phyloP scores from a whole-genome alignment of 2,329 filamentous ascomycete genomes.

The Moelleriella libera region DNA sequence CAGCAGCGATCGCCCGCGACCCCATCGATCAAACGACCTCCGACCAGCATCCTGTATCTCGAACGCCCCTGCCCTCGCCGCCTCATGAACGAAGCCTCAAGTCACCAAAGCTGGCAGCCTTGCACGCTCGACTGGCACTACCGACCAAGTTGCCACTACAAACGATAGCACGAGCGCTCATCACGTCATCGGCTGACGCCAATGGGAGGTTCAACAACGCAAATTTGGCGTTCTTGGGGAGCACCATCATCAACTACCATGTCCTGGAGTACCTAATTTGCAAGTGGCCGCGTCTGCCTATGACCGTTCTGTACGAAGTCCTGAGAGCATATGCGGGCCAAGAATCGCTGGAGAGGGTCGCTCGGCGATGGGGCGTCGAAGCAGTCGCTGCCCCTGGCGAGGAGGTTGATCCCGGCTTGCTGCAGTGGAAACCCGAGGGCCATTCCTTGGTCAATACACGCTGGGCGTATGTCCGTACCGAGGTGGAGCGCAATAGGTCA shows the following conservation, averaged over 20 bases:
- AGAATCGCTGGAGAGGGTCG: slow-evolving; percentile 57
- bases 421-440: slow-evolving; percentile 57
- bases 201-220: slow-evolving; percentile 78
- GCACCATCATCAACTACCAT: slow-evolving; percentile 76
- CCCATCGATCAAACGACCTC: slow-evolving; percentile 6
- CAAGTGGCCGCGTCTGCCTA: slow-evolving; percentile 81
- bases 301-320: slow-evolving; percentile 73
- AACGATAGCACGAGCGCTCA: slow-evolving; percentile 72
- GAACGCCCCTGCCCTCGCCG: slow-evolving; percentile 50
- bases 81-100: slow-evolving; percentile 48
- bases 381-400: slow-evolving; percentile 70
- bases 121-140: slow-evolving; percentile 79
- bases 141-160: slow-evolving; percentile 70
- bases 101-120: slow-evolving; percentile 82
- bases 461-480: slow-evolving; percentile 38
- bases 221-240: slow-evolving; percentile 67
- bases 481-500: slow-evolving; percentile 28
- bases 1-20: slow-evolving; percentile 12
- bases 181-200: slow-evolving; percentile 73
- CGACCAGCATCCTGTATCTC: slow-evolving; percentile 8
- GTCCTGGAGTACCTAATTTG: slow-evolving; percentile 77
- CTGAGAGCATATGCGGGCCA: slow-evolving; percentile 74
- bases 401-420: slow-evolving; percentile 81
- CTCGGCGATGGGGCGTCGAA: slow-evolving; percentile 85
- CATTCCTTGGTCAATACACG: slow-evolving; percentile 29